Evolutionary conservation across 371 early-diverging fungal species (phyloP), one percentile per base, ranked within the genome.

Genomic region (Mucor piriformis): DNA sequence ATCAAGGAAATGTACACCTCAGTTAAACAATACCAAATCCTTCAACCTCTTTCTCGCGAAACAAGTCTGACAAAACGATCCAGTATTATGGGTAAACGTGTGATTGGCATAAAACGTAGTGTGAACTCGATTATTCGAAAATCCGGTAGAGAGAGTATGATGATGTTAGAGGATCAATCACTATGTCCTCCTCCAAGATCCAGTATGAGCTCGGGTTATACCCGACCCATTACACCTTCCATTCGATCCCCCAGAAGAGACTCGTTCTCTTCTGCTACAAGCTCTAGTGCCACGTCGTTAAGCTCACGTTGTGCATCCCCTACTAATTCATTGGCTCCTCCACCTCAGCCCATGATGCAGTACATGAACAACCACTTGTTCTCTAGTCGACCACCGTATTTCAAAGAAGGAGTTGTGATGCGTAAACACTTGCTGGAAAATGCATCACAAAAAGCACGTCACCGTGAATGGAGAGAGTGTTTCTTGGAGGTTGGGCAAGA

Each of bases 381-480:
- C 24, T 66, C 68, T 2, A 72, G 69, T 34, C 58, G 69, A 46
- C 66, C 75, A 10, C 77, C 78, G 7, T 81, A 81, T 48, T 78
- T 76, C 15, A 83, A 91, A 61, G 90, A 91, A 63, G 91, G 95
- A 12, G 72, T 91, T 8, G 81, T 95, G 33, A 85, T 91, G 56
- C 82, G 95, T 25, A 96, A 96, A 69, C 93, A 94, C 68, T 64
- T 93, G 47, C 74, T 87, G 43, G 94, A 92, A 66, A 74, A 80
- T 7, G 82, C 83, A 3, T 88, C 85, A 40, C 85, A 85, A 51
- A 90, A 90, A 70, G 92, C 96, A 2, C 79, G 83, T 29, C 80
- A 90, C 58, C 84, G 96, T 3, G 83, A 84, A 34, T 96, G 97
- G 97, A 90, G 88, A 64, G 84, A 92, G 25, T 88, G 92, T 63